Evolutionary conservation across 2,329 filamentous ascomycete species (phyloP).

Genomic region (Ophiostoma perfectum): DNA sequence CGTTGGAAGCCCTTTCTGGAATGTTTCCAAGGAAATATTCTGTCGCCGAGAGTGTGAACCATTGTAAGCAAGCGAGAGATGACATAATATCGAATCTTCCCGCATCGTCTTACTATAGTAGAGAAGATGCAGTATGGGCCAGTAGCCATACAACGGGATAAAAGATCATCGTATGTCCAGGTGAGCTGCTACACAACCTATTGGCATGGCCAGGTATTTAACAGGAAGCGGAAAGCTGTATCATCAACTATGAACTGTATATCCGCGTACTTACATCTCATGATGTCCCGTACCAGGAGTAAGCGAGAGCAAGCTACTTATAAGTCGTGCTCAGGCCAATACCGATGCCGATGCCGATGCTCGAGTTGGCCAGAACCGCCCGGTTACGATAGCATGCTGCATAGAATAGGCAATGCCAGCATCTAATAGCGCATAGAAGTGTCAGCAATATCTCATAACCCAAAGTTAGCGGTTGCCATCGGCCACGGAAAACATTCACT

Average conservation of each 20-base stretch:
- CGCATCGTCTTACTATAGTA: not conserved
- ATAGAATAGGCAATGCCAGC: not conserved
- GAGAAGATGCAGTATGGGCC: not conserved
- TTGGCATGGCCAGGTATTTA: no score
- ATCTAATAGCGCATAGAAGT: not conserved
- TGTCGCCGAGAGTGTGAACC: not conserved
- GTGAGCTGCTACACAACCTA: not conserved
- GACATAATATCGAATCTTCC: not conserved
- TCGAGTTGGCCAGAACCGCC: not conserved
- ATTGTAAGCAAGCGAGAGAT: not conserved
- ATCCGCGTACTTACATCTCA: no score
- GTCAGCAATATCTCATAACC: not conserved
- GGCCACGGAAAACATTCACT: not conserved
- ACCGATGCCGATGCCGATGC: slow-evolving; percentile 5
- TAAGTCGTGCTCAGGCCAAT: not conserved
- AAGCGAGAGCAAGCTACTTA: not conserved
- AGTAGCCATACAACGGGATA: no score
- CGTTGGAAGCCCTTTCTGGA: no score
- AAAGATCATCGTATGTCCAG: not conserved
- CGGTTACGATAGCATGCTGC: not conserved
- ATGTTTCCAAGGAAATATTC: no score
- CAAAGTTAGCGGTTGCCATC: not conserved
- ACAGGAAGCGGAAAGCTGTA: no score
- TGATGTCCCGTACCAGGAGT: no score
- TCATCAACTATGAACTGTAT: no score